These are phyloP conservation scores for Ziziphus jujuba DNA, from an alignment of 306 rosid genomes.

Conservation along the genomic window DNA sequence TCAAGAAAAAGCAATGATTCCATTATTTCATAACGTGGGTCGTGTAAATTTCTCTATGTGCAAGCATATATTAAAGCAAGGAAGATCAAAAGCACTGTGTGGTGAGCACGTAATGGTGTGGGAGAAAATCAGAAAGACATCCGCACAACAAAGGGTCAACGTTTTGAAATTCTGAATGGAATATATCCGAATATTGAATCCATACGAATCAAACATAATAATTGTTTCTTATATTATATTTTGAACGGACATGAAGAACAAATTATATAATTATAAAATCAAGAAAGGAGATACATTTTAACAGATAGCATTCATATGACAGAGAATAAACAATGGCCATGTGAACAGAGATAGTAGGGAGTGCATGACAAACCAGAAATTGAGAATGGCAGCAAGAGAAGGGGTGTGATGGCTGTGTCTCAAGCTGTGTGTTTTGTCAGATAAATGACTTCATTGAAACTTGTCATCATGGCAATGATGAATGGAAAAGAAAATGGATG, in stretches of 20 bases:
- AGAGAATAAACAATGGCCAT: conserved; percentile 4
- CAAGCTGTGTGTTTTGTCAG: conserved; percentile 18
- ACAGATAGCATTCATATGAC: not conserved
- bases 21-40: not conserved
- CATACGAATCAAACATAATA: too few species aligned
- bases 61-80: conserved; percentile 12
- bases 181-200: not conserved
- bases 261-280: too few species aligned
- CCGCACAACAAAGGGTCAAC: conserved; percentile 35
- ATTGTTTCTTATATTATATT: too few species aligned
- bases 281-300: not conserved
- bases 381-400: conserved; percentile 11
- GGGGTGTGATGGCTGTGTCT: conserved; percentile 6
- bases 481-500: conserved; percentile 20
- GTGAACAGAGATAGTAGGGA: conserved; percentile 1
- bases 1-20: not conserved
- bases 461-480: conserved; percentile 14
- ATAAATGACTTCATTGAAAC: not conserved
- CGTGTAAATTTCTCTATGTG: conserved; percentile 19
- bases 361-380: conserved; percentile 44
- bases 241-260: too few species aligned
- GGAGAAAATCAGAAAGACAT: conserved; percentile 25
- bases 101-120: conserved; percentile 45
- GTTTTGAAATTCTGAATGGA: conserved; percentile 20
- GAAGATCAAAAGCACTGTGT: conserved; percentile 31